Conservation (phyloP, 1,284 basidiomycete genomes). For the Singerocomus inundabilis region DNA sequence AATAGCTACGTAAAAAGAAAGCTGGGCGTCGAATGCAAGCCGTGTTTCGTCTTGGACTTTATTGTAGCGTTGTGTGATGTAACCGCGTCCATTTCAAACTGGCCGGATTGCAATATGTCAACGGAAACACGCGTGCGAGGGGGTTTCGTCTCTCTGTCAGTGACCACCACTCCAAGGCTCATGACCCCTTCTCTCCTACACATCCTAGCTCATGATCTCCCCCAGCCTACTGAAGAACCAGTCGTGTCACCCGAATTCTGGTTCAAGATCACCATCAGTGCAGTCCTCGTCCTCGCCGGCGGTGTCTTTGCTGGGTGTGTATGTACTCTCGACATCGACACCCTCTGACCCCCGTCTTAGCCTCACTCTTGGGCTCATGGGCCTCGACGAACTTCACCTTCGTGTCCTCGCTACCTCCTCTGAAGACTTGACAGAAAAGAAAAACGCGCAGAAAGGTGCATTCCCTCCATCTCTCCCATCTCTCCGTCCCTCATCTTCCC, state of each 20-base stretch:
- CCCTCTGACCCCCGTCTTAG: conserved; percentile 23
- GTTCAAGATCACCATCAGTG: conserved; percentile 67
- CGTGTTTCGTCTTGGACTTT: no score
- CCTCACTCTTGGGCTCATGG: conserved; percentile 91
- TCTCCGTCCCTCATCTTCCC: conserved; percentile 2
- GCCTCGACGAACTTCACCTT: conserved; percentile 89
- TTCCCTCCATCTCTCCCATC: not conserved
- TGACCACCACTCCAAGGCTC: not conserved
- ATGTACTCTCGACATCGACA: accelerated
- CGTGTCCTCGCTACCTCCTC: conserved; percentile 83
- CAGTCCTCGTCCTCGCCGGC: conserved; percentile 69
- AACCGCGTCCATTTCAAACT: not conserved
- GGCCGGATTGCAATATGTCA: not conserved
- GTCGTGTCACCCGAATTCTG: conserved; percentile 55
- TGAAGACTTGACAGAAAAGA: conserved; percentile 63
- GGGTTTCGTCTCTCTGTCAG: not conserved
- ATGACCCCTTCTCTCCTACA: conserved; percentile 13
- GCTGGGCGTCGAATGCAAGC: no score
- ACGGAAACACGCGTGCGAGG: not conserved
- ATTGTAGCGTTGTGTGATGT: no score
- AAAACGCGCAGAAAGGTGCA: conserved; percentile 72
- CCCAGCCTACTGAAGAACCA: conserved; percentile 26
- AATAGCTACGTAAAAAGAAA: no score
- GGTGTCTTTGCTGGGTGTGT: conserved; percentile 82
- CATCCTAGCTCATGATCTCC: conserved; percentile 1